Conservation (phyloP, 2,329 filamentous ascomycete genomes). For the Xylaria sp. region DNA sequence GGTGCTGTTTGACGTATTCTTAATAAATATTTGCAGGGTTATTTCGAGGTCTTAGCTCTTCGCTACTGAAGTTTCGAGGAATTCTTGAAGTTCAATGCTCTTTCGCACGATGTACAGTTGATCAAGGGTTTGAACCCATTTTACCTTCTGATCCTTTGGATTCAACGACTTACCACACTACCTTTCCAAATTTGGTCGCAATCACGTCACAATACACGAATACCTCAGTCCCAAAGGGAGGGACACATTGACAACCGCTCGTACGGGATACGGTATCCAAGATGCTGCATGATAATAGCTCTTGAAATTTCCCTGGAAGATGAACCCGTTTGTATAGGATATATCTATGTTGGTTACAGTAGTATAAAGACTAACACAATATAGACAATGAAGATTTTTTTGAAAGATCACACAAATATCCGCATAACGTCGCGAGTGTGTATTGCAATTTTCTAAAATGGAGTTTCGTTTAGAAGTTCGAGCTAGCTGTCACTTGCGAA, state of each 20-base stretch:
- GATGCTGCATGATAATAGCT: not conserved
- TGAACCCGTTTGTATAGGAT: not conserved
- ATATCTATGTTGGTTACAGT: constrained; percentile 13
- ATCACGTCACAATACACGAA: not conserved
- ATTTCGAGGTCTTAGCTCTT: not conserved
- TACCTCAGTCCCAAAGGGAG: not conserved
- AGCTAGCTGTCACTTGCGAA: constrained; percentile 38
- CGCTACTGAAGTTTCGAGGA: not conserved
- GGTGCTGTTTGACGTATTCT: too few relatives aligned
- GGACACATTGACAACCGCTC: not conserved
- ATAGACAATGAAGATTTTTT: constrained; percentile 27
- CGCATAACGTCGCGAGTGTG: constrained; percentile 9
- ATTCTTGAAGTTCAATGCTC: not conserved
- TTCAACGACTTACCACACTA: not conserved
- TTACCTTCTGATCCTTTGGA: not conserved
- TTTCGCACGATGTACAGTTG: not conserved
- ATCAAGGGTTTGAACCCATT: not conserved
- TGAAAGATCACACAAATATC: not conserved
- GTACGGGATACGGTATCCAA: not conserved
- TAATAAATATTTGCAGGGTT: not conserved
- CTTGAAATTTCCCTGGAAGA: not conserved
- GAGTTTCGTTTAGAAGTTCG: constrained; percentile 38
- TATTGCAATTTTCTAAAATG: not conserved
- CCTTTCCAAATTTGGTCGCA: not conserved
- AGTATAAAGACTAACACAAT: constrained; percentile 27